These are phyloP conservation scores for Mycena rosella DNA, from an alignment of 768 basidiomycete species.

Conservation along the genomic window DNA sequence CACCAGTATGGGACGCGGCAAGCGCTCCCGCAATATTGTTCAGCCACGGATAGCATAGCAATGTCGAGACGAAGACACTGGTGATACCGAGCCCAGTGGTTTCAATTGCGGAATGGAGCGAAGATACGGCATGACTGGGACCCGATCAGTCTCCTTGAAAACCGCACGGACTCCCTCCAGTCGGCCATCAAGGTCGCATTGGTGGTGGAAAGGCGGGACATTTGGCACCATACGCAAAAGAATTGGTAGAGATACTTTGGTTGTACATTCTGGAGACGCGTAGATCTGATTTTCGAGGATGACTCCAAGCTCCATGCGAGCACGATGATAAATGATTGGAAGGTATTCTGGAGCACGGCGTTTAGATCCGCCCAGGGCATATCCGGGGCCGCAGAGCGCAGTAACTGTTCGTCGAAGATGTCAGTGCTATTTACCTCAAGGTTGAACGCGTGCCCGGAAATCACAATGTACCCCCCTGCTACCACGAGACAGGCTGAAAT, in stretches of 20 bases:
- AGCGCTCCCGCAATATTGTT: too few relatives aligned
- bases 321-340: conserved; percentile 6
- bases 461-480: too few relatives aligned
- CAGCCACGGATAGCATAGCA: conserved; percentile 17
- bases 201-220: neutral
- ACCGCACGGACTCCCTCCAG: neutral
- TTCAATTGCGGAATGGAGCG: conserved; percentile 6
- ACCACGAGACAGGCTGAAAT: too few relatives aligned
- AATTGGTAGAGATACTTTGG: too few relatives aligned
- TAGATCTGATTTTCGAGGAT: neutral
- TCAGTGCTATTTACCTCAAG: too few relatives aligned
- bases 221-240: too few relatives aligned
- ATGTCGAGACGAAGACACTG: conserved; percentile 22
- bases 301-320: too few relatives aligned
- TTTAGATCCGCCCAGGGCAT: too few relatives aligned
- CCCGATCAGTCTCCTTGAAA: neutral
- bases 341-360: neutral
- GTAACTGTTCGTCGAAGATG: too few relatives aligned
- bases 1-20: too few relatives aligned
- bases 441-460: too few relatives aligned
- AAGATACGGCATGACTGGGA: conserved; percentile 16
- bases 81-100: conserved; percentile 23
- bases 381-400: too few relatives aligned
- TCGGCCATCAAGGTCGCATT: neutral
- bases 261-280: neutral